Evolutionary conservation across 805 yeast genomes (phyloP), one percentile per base, ranked within the genome.

Genomic region (Ogataea pini): DNA sequence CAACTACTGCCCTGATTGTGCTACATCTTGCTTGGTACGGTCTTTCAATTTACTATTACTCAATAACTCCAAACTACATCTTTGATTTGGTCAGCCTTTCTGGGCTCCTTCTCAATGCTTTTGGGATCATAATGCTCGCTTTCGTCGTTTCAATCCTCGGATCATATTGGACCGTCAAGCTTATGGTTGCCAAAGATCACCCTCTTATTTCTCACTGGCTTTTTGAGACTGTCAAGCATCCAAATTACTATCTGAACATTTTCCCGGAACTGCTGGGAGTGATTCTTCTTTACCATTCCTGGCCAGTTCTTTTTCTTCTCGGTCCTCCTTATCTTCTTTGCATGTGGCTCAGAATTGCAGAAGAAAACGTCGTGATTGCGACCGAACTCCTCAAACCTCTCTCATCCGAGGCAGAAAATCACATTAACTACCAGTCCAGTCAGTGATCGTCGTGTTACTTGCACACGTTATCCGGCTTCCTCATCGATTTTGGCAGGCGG

Each of bases 141-240:
- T 28, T 25, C 18, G 56, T 52, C 18, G 40, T 41, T 13, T 32
- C 40, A 7, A 47, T 52, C 24, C 29, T 52, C 16, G 53, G 53
- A 6, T 40, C 46, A n/a, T 49, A 44, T 19, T 52, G 53, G 52
- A 52, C 56, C 2, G 46, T 47, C 39, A 52, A 52, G 25, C 40
- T 52, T 13, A 52, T 52, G 56, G 44, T 52, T 12, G 56, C 56
- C 16, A 47, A 49, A 36, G 43, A 49, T 18, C 56, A 52, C 31
- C 56, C 56, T 6, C 36, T 49, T 7, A 52, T 52, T 20, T 47
- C 46, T 29, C 56, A 52, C 36, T 50, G 53, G 36, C 38, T 52
- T 8, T 52, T 52, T 32, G 42, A 38, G 4, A 32, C 28, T 22
- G 34, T 52, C 36, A 52, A 49, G 13, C 56, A 52, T 29, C 56